Evolutionary conservation across 805 yeast species (phyloP).

Genomic region (Barnettozyma siamensis): DNA sequence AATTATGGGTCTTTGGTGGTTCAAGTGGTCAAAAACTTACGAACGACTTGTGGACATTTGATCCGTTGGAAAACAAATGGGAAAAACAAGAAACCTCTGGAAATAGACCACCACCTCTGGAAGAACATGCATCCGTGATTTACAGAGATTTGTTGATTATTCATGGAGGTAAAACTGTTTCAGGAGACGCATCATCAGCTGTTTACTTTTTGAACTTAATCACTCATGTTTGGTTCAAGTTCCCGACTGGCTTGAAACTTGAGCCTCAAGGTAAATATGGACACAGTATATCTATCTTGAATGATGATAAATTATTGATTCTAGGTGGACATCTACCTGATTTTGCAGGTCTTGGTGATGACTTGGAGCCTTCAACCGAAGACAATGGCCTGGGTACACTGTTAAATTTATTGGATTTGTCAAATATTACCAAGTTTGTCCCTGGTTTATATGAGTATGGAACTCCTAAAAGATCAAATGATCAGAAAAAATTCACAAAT

Average conservation of each 20-base stretch:
- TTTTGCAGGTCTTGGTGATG: constrained; percentile 44
- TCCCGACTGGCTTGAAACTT: constrained; percentile 40
- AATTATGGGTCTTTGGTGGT: constrained; percentile 89
- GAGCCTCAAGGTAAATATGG: constrained; percentile 85
- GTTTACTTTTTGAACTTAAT: constrained; percentile 73
- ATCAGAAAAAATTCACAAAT: constrained; percentile 17
- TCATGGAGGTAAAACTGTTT: constrained; percentile 81
- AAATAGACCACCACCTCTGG: constrained; percentile 69
- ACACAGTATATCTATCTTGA: constrained; percentile 73
- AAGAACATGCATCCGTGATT: constrained; percentile 84
- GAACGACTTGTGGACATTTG: constrained; percentile 76
- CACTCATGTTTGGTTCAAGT: constrained; percentile 65
- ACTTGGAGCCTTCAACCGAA: constrained; percentile 47
- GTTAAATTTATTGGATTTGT: constrained; percentile 58
- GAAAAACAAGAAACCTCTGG: constrained; percentile 64
- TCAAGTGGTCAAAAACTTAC: constrained; percentile 66
- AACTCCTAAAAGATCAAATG: constrained; percentile 27
- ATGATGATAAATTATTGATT: constrained; percentile 62
- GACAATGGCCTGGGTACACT: constrained; percentile 54
- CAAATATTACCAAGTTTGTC: constrained; percentile 29
- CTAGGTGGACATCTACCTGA: constrained; percentile 92
- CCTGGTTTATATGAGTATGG: constrained; percentile 32
- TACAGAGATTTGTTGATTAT: constrained; percentile 75
- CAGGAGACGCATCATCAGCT: constrained; percentile 61
- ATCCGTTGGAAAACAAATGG: constrained; percentile 69